These are phyloP conservation scores for Neodidymelliopsis sp. DNA, from an alignment of 2,329 filamentous ascomycete species.

Conservation along the genomic window DNA sequence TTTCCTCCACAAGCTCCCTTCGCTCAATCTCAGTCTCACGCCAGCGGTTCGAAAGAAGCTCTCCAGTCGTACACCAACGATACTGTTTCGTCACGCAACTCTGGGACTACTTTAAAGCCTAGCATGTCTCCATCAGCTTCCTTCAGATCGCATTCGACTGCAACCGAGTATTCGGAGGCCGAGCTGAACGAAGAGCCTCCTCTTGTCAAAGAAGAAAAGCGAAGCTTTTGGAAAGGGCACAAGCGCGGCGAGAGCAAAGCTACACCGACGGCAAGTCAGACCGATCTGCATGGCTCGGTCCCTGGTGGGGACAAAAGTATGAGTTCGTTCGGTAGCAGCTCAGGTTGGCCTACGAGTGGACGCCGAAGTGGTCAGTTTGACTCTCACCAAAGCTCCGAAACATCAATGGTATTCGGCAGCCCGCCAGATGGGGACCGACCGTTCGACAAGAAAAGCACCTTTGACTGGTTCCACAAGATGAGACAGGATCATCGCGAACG, in stretches of 20 bases:
- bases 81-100: slow-evolving; percentile 55
- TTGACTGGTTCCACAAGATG: slow-evolving; percentile 72
- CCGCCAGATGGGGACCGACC: slow-evolving; percentile 49
- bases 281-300: slow-evolving; percentile 46
- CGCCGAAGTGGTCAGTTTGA: slow-evolving; percentile 46
- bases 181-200: slow-evolving; percentile 72
- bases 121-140: slow-evolving; percentile 79
- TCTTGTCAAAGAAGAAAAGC: slow-evolving; percentile 51
- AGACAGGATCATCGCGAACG: slow-evolving; percentile 65
- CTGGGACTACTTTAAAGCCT: slow-evolving; percentile 65
- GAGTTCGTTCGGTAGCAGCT: slow-evolving; percentile 49
- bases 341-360: slow-evolving; percentile 35
- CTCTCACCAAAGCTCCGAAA: slow-evolving; percentile 37
- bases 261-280: slow-evolving; percentile 47
- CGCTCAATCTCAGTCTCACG: slow-evolving; percentile 35
- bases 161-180: slow-evolving; percentile 80
- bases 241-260: slow-evolving; percentile 45
- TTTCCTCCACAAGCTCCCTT: slow-evolving; percentile 43
- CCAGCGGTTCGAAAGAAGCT: slow-evolving; percentile 36
- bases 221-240: slow-evolving; percentile 75
- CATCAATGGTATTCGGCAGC: slow-evolving; percentile 43
- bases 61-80: slow-evolving; percentile 30
- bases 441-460: slow-evolving; percentile 64
- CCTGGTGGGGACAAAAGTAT: slow-evolving; percentile 49
- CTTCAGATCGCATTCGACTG: slow-evolving; percentile 72